phyloP scores from a whole-genome alignment of 75 land plant species.

The Pinus albicaulis region DNA sequence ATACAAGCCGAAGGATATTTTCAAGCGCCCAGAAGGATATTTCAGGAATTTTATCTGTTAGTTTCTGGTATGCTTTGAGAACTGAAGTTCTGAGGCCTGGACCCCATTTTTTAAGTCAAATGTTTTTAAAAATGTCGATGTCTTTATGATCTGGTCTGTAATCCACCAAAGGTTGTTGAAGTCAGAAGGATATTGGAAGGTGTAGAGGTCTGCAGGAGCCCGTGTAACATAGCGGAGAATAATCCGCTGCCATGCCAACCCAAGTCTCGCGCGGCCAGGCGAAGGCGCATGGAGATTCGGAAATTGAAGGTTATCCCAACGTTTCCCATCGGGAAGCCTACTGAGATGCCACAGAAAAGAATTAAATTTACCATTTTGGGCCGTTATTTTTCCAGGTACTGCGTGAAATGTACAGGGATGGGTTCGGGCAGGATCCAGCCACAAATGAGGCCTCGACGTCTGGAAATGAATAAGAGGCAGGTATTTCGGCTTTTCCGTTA shows the following conservation, averaged over 20 bases:
- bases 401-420: too few relatives aligned
- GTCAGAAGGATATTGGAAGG: too few relatives aligned
- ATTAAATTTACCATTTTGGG: not conserved
- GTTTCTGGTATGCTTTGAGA: too few relatives aligned
- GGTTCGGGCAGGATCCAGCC: not conserved
- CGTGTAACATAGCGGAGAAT: conserved; percentile 9
- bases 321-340: not conserved
- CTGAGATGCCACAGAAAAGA: conserved; percentile 9
- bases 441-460: not conserved
- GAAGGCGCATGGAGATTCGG: conserved; percentile 61
- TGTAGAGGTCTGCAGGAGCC: conserved; percentile 48
- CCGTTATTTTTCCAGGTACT: not conserved
- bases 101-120: too few relatives aligned
- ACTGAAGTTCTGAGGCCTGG: too few relatives aligned
- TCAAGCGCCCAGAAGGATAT: too few relatives aligned
- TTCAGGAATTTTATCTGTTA: too few relatives aligned
- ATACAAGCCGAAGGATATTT: too few relatives aligned
- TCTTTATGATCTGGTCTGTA: too few relatives aligned
- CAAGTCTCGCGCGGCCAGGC: conserved; percentile 29
- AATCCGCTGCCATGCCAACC: conserved; percentile 14
- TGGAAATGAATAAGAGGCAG: not conserved
- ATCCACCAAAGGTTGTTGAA: too few relatives aligned
- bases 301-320: conserved; percentile 31
- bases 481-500: not conserved
- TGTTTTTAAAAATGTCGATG: too few relatives aligned